Conservation (phyloP, 768 basidiomycete genomes). For the Collybia nuda region DNA sequence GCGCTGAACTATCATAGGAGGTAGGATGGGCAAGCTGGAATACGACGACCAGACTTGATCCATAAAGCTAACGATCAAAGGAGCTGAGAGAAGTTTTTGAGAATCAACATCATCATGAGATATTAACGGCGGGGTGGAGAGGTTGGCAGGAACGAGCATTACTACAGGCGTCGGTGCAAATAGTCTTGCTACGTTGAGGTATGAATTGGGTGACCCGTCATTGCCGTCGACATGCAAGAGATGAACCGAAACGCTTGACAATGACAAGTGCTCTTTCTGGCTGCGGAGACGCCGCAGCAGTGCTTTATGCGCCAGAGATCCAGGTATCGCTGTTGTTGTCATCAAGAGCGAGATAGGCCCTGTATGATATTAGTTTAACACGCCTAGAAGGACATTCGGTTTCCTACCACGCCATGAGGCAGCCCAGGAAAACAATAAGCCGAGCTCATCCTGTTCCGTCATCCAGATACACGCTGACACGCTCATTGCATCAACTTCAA, state of each 20-base stretch:
- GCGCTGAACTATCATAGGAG: slow-evolving; percentile 44
- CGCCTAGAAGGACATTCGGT: background rate
- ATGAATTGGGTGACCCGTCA: slow-evolving; percentile 45
- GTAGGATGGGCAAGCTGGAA: slow-evolving; percentile 38
- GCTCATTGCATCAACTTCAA: slow-evolving; percentile 7
- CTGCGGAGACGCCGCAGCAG: slow-evolving; percentile 26
- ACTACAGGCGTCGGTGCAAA: slow-evolving; percentile 49
- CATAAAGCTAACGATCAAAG: slow-evolving; percentile 19
- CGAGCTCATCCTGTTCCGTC: slow-evolving; percentile 30
- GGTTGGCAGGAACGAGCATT: slow-evolving; percentile 51
- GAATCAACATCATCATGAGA: slow-evolving; percentile 14
- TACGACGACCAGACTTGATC: slow-evolving; percentile 20
- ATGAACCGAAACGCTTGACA: slow-evolving; percentile 40
- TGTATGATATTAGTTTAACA: slow-evolving; percentile 14
- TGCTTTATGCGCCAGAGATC: slow-evolving; percentile 21
- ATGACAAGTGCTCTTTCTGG: slow-evolving; percentile 14
- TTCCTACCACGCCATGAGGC: slow-evolving; percentile 42
- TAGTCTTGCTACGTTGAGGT: slow-evolving; percentile 64
- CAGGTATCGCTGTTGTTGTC: slow-evolving; percentile 27
- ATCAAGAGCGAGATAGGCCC: slow-evolving; percentile 52
- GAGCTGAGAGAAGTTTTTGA: slow-evolving; percentile 6
- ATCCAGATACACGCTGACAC: slow-evolving; percentile 55
- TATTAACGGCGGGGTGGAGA: slow-evolving; percentile 23
- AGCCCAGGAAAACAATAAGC: slow-evolving; percentile 33
- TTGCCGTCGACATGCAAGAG: slow-evolving; percentile 40